Evolutionary conservation across 1,139 yeast genomes (phyloP).

Genomic region (Hyphopichia fennica): DNA sequence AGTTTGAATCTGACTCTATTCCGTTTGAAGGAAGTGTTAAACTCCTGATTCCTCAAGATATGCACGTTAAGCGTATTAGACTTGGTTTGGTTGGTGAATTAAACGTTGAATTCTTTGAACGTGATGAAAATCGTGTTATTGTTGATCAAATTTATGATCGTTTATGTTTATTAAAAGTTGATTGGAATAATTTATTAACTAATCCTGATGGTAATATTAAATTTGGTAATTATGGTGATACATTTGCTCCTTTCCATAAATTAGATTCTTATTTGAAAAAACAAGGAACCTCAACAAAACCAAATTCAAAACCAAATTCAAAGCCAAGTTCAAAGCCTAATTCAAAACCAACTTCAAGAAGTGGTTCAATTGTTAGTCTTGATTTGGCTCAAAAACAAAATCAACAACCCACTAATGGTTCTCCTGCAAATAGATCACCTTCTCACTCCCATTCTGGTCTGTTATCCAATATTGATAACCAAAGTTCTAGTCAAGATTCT

Average conservation of each 20-base stretch:
- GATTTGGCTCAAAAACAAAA: not conserved
- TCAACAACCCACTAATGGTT: not conserved
- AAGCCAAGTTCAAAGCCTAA: not conserved
- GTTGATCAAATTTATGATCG: slow-evolving; percentile 53
- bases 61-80: slow-evolving; percentile 47
- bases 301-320: not conserved
- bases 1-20: slow-evolving; percentile 55
- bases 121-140: slow-evolving; percentile 32
- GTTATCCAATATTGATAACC: not conserved
- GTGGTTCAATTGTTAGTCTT: not conserved
- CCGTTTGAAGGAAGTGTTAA: slow-evolving; percentile 58
- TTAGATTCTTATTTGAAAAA: slow-evolving; percentile 2
- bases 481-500: not conserved
- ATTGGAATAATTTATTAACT: slow-evolving; percentile 61
- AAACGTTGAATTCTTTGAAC: slow-evolving; percentile 53
- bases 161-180: slow-evolving; percentile 48
- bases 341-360: not conserved
- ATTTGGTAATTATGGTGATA: slow-evolving; percentile 46
- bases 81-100: slow-evolving; percentile 54
- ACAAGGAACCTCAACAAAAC: not conserved
- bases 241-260: slow-evolving; percentile 14
- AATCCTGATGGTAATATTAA: slow-evolving; percentile 44
- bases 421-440: not conserved
- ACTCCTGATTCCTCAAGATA: slow-evolving; percentile 52
- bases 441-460: not conserved